phyloP scores from a whole-genome alignment of 257 asterid genomes.

The Asclepias syriaca region DNA sequence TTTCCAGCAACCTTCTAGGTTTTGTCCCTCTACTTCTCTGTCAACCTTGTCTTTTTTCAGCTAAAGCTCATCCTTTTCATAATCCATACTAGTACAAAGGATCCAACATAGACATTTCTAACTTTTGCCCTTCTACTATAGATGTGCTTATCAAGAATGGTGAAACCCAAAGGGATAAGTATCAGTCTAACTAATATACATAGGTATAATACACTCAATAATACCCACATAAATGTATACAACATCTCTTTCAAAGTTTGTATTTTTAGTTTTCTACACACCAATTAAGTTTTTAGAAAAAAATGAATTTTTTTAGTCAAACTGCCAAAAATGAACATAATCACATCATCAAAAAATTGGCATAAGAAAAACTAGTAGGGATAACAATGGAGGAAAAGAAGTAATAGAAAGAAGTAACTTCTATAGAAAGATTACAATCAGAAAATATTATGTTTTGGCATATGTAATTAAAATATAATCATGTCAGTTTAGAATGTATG shows the following conservation, averaged over 20 bases:
- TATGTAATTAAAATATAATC: no score
- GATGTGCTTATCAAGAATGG: not conserved
- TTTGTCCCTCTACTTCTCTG: not conserved
- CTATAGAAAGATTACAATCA: not conserved
- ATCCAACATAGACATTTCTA: not conserved
- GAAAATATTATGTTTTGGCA: no score
- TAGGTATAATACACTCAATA: not conserved
- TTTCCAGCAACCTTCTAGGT: not conserved
- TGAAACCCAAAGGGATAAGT: not conserved
- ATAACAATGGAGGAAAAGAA: not conserved
- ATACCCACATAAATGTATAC: slow-evolving; percentile 1
- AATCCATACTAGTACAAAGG: not conserved
- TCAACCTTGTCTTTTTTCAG: not conserved
- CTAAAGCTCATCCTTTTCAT: not conserved
- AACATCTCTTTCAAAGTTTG: not conserved
- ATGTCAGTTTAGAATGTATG: no score
- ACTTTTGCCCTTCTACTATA: not conserved
- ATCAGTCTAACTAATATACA: not conserved
- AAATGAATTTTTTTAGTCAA: not conserved
- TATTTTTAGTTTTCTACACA: not conserved
- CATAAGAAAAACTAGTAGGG: not conserved
- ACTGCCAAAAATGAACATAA: no score
- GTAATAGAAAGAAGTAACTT: no score
- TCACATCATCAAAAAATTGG: not conserved
- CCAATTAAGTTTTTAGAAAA: not conserved